These are phyloP conservation scores for Euphorbia lathyris DNA, from an alignment of 345 rosid genomes.

Conservation along the genomic window DNA sequence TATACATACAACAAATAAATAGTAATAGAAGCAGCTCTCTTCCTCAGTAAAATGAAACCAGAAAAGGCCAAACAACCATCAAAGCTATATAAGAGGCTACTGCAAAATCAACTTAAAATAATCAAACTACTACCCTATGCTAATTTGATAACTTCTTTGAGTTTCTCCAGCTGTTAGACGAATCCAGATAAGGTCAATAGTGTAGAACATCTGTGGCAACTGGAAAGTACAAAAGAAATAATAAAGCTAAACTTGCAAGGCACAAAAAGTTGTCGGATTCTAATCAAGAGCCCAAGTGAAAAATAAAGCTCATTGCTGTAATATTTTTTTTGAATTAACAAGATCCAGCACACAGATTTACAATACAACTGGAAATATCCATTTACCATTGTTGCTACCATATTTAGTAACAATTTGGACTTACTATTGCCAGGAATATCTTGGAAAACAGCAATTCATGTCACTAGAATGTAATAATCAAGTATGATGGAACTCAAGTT, in stretches of 20 bases:
- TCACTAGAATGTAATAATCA: slow-evolving; percentile 50
- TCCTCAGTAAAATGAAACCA: slow-evolving; percentile 8
- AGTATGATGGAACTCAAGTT: slow-evolving; percentile 28
- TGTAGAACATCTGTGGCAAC: slow-evolving; percentile 55
- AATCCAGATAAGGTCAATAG: slow-evolving; percentile 53
- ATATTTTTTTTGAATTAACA: background rate
- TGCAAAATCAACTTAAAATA: background rate
- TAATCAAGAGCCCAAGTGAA: background rate
- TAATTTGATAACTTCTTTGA: slow-evolving; percentile 17
- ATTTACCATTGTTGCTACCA: background rate
- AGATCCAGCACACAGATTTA: background rate
- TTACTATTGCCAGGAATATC: slow-evolving; percentile 36
- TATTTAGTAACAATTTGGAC: background rate
- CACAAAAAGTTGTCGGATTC: slow-evolving; percentile 18
- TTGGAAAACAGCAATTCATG: slow-evolving; percentile 50
- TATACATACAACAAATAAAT: background rate
- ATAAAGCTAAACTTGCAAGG: slow-evolving; percentile 51
- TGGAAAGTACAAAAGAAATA: slow-evolving; percentile 53
- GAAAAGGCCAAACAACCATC: slow-evolving; percentile 29
- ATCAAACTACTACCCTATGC: background rate
- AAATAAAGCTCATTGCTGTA: background rate
- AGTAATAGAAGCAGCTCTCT: slow-evolving; percentile 9
- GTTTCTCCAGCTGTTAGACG: slow-evolving; percentile 56
- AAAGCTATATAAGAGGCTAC: too few relatives aligned
- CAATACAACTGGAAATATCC: background rate